Base-by-base conservation (phyloP, 2,329 filamentous ascomycete genomes). In the Xylariaceae sp. region DNA sequence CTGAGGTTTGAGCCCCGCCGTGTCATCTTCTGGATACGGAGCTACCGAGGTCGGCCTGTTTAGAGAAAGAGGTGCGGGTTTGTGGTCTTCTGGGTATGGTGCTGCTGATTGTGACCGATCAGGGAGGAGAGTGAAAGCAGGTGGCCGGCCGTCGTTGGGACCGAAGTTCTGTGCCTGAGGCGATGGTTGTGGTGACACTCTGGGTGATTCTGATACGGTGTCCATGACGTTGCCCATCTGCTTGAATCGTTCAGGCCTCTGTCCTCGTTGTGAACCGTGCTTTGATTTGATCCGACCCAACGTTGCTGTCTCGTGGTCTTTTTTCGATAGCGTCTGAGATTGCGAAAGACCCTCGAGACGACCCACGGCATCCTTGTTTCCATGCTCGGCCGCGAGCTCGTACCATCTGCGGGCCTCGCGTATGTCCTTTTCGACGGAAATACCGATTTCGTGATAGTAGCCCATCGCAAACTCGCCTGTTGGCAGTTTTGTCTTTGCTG, bases 391-490 rank as follows among this genome's bases (percentile, higher is more conserved):
- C 7, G 94, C 92, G 62, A 90, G 85, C 58, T 87, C 82, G 66
- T 99, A 99, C 94, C 94, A 99, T 56, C 78, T 83, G 55, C 87
- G 78, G 1, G 94, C 92, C 66, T 94, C 88, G 44, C 83, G 80
- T 39, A 96, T 71, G 65, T 92, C 89, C 57, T 89, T 87, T n/a
- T 83, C 81, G 19, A 95, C 87, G 64, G 90, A 85, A 65, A 99
- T 95, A 58, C 94, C 94, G 59, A 99, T 95, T 68, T 99, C 94
- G 66, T 94, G 83, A 72, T 97, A 99, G 70, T 99, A 99, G 11
- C 92, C 92, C 76, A 99, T 82, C 22, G 94, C 94, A 64, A 99
- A 99, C 68, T 97, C 90, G 43, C 91, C 94, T 0, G 91, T 97
- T 0, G 90, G 79, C 43, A 97, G 78, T 48, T 90, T 90, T 36